Base-by-base conservation (phyloP, 2,329 filamentous ascomycete genomes). In the Hirsutella minnesotensis region DNA sequence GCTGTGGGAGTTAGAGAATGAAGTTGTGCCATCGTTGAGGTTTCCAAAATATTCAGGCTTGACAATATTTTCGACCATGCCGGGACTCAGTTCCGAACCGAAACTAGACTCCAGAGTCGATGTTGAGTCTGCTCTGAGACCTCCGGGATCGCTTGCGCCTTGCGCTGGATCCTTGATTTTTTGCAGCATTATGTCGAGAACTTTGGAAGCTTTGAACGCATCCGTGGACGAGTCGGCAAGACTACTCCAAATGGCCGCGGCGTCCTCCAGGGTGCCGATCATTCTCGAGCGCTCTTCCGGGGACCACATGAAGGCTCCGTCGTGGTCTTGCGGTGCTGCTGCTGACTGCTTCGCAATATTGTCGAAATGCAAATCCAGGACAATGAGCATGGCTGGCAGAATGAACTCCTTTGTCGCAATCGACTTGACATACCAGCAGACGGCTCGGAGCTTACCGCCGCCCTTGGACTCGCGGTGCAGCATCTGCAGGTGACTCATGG, bases 341-440 rank as follows among this genome's bases (percentile, higher is more conserved):
- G 63, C 65, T 40, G 64, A 68, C 49, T 61, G 55, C n/a, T 48
- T 46, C 47, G 70, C 64, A 49, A 72, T 43, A 52, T 72, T 75
- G 47, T 80, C 76, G 52, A 84, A 82, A 55, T 92, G 85, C 1
- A 95, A 72, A 54, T 95, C 89, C 22, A 94, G 72, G 42, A 81
- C 80, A 4, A 95, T 72, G 37, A 95, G 75, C 73, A 92, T 94
- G 4, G 85, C 86, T 3, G 86, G 86, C 12, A 95, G 72, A 7
- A 94, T 69, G 58, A 94, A 95, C 56, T 95, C 89, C 55, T 85
- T 83, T 9, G 83, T 86, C 2, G 83, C 86, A 19, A 88, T 77
- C 0, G 84, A 84, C 29, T 79, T 81, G 44, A 94, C 79, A 54
- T 84, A 86, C 77, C 83, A 90, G 52, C 81, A 80, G 55, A 88